These are phyloP conservation scores for Lojkania enalia DNA, from an alignment of 2,329 filamentous ascomycete genomes.

Conservation along the genomic window DNA sequence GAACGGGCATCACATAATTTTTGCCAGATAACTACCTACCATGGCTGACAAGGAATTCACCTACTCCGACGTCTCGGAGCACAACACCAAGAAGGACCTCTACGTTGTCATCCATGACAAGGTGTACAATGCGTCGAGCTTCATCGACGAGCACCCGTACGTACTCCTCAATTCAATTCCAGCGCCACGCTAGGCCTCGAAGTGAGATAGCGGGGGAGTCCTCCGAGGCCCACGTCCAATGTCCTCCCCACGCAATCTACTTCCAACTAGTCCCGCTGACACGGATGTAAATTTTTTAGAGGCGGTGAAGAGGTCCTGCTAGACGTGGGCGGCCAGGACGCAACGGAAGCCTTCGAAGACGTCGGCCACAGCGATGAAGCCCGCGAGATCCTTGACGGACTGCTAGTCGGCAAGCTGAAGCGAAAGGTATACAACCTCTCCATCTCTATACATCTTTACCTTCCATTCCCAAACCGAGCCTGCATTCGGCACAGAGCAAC, in stretches of 20 bases:
- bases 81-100: conserved; percentile 78
- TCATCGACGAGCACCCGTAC: conserved; percentile 95
- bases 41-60: conserved; percentile 47
- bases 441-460: neutral
- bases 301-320: conserved; percentile 98
- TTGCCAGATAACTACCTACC: neutral
- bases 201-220: too few species aligned
- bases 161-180: conserved; percentile 40
- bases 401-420: conserved; percentile 45
- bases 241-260: too few species aligned
- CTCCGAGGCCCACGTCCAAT: too few species aligned
- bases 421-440: conserved; percentile 34
- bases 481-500: neutral
- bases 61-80: conserved; percentile 47
- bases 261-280: too few species aligned
- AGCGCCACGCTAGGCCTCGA: neutral
- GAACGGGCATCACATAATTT: neutral
- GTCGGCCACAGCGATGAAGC: conserved; percentile 99
- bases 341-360: conserved; percentile 97
- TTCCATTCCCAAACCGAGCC: neutral
- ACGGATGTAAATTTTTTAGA: conserved; percentile 52
- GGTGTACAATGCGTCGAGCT: conserved; percentile 87
- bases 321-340: conserved; percentile 93
- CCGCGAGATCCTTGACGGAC: conserved; percentile 78
- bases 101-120: conserved; percentile 94